These are phyloP conservation scores for Boletus reticulatus DNA, from an alignment of 768 basidiomycete genomes.

Conservation along the genomic window DNA sequence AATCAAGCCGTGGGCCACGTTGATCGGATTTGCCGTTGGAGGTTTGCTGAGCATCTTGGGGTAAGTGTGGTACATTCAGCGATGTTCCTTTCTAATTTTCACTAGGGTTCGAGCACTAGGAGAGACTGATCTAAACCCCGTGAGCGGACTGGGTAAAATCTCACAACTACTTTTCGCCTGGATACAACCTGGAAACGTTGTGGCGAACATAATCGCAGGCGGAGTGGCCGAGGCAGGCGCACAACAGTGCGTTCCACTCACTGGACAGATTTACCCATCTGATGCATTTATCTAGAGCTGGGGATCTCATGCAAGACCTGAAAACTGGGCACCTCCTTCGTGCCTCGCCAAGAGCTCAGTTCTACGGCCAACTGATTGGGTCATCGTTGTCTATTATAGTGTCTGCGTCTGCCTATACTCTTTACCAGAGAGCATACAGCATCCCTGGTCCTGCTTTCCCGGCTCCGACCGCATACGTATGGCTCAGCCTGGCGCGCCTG, in stretches of 20 bases:
- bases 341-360: slow-evolving; percentile 92
- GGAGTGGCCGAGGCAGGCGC: slow-evolving; percentile 97
- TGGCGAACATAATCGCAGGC: slow-evolving; percentile 97
- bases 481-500: slow-evolving; percentile 75
- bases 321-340: slow-evolving; percentile 94
- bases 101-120: slow-evolving; percentile 87
- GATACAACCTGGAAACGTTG: slow-evolving; percentile 91
- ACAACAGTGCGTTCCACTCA: slow-evolving; percentile 59
- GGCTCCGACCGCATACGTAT: slow-evolving; percentile 93
- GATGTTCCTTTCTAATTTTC: slow-evolving; percentile 3
- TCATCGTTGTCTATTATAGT: slow-evolving; percentile 86
- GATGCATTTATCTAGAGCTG: slow-evolving; percentile 55
- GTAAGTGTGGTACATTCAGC: slow-evolving; percentile 39
- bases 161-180: slow-evolving; percentile 93
- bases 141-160: slow-evolving; percentile 92
- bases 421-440: slow-evolving; percentile 84
- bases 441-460: slow-evolving; percentile 96
- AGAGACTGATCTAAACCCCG: slow-evolving; percentile 93
- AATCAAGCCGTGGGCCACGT: slow-evolving; percentile 93
- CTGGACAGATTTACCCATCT: background rate
- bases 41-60: slow-evolving; percentile 85
- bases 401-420: slow-evolving; percentile 80
- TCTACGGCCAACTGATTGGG: slow-evolving; percentile 91
- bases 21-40: slow-evolving; percentile 80
- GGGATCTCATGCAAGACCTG: slow-evolving; percentile 97